Evolutionary conservation across 768 basidiomycete species (phyloP).

Genomic region (Chlorophyllum brunneum): DNA sequence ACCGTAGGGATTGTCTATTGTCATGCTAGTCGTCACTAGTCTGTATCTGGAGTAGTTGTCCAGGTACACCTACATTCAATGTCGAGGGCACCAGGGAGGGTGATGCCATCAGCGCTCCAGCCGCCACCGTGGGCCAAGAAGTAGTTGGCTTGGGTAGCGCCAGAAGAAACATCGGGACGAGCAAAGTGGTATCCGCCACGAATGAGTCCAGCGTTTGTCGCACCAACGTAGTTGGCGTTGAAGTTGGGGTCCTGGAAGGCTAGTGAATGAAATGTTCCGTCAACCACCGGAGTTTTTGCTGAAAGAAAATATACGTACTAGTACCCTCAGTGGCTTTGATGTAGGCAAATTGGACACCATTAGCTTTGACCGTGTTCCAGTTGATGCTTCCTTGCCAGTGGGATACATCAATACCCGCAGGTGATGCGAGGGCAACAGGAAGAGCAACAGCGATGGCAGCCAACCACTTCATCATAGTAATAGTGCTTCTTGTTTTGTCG

Average conservation of each 20-base stretch:
- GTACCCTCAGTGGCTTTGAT: constrained; percentile 70
- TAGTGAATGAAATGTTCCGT: constrained; percentile 13
- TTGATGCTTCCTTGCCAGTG: constrained; percentile 43
- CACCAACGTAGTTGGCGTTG: constrained; percentile 40
- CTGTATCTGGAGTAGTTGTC: background rate
- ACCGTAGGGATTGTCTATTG: constrained; percentile 47
- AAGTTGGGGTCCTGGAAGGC: constrained; percentile 42
- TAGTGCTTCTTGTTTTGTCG: background rate
- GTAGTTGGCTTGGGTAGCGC: constrained; percentile 55
- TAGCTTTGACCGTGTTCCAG: constrained; percentile 47
- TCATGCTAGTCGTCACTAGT: background rate
- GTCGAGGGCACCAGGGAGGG: constrained; percentile 62
- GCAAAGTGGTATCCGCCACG: constrained; percentile 63
- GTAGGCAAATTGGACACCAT: constrained; percentile 52
- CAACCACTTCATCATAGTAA: constrained; percentile 1
- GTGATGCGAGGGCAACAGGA: constrained; percentile 15
- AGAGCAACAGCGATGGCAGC: background rate
- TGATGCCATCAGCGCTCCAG: constrained; percentile 51
- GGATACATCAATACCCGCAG: constrained; percentile 55
- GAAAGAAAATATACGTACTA: constrained; percentile 26
- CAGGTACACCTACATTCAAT: constrained; percentile 43
- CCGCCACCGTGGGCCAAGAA: constrained; percentile 60
- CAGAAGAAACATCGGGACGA: constrained; percentile 48
- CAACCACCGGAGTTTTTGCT: background rate
- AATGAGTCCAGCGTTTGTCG: constrained; percentile 51